Conservation (phyloP, 2,329 filamentous ascomycete genomes). For the Fusarium sp. region DNA sequence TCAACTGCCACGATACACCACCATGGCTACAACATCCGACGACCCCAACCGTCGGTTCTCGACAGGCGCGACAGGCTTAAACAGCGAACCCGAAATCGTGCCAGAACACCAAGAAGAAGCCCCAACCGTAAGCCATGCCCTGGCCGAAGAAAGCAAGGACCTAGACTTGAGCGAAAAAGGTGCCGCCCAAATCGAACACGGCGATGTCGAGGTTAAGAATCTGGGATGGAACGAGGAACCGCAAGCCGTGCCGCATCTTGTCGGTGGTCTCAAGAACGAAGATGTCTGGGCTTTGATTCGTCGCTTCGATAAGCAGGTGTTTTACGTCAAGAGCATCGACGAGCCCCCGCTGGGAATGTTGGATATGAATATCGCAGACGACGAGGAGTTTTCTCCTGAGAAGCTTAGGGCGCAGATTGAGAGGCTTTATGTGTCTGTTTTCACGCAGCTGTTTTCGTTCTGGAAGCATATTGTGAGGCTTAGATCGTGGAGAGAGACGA, state of each 20-base stretch:
- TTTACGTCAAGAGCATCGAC: constrained; percentile 74
- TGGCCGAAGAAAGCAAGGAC: constrained; percentile 50
- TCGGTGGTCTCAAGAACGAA: constrained; percentile 77
- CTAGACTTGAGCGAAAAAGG: constrained; percentile 55
- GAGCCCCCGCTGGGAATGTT: constrained; percentile 69
- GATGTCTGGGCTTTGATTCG: constrained; percentile 78
- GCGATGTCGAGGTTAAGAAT: constrained; percentile 69
- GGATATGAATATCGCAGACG: constrained; percentile 83
- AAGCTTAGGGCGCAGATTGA: constrained; percentile 84
- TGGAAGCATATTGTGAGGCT: constrained; percentile 81
- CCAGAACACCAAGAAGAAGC: constrained; percentile 44
- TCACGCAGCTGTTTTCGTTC: constrained; percentile 72
- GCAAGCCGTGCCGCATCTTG: constrained; percentile 69
- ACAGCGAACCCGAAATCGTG: constrained; percentile 49
- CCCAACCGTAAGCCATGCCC: constrained; percentile 53
- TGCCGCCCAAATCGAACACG: constrained; percentile 59
- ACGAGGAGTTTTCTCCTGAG: constrained; percentile 87
- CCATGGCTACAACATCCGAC: constrained; percentile 22
- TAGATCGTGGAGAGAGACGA: constrained; percentile 81
- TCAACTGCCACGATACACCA: neutral
- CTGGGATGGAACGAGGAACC: constrained; percentile 76
- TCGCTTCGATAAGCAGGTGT: constrained; percentile 78
- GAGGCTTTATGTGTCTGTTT: constrained; percentile 83
- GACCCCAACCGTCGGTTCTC: constrained; percentile 35
- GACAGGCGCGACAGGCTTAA: constrained; percentile 24